Evolutionary conservation across 768 basidiomycete species (phyloP), one percentile per base, ranked within the genome.

Genomic region (Suillus variegatus): DNA sequence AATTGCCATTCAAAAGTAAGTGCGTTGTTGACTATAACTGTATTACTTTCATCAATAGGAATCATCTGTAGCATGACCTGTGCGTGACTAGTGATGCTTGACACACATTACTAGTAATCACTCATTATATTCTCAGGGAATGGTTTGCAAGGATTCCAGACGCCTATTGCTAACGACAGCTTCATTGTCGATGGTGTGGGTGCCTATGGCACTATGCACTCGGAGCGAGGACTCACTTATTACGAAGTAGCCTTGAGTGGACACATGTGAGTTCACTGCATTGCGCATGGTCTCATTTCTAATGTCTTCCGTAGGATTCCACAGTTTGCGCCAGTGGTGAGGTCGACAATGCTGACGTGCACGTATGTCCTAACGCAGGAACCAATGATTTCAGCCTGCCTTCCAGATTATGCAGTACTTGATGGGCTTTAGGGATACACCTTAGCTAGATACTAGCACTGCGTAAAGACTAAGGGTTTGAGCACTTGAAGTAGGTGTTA

Each of bases 111-210:
- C 3, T 16, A n/a, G n/a, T n/a, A 51, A 25, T 51, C 49, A 25
- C 65, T 56, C n/a, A 58, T 41, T 51, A 12, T 70, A 60, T n/a
- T 40, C 56, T 2, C 41, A 58, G 57, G 57, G 57, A 18, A 28
- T 25, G 57, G 40, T 22, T 47, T 78, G 65, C 91, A 92, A 78
- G 91, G 91, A 0, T 92, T 92, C 85, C 90, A 88, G 66, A 86
- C 82, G 0, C 88, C 88, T 6, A 89, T 91, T 49, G 72, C 76
- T 18, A 77, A 84, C 35, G 90, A 92, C 67, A 88, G 85, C 66
- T 88, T 92, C 78, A 74, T 91, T 64, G 84, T 92, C 61, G 88
- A 90, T 64, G 88, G 86, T n/a, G 81, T 91, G 51, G 91, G 91
- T 40, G 82, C 90, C 4, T 79, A 87, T 28, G 91, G 91, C 0